Base-by-base conservation (phyloP, 2,329 filamentous ascomycete species). In the Arachnomyces sp. region DNA sequence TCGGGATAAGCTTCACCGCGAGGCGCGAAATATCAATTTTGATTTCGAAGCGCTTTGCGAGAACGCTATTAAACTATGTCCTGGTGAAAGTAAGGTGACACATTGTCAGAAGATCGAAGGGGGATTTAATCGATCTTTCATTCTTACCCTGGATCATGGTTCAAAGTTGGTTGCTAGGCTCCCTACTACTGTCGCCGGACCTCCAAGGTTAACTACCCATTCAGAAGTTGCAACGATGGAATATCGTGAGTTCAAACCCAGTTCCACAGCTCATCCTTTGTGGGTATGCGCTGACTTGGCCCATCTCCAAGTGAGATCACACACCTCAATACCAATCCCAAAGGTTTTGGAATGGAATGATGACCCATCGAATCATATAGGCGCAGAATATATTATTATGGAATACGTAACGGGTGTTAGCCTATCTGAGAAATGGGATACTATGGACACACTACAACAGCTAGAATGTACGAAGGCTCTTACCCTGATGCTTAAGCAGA, bases 151-250 rank as follows among this genome's bases (percentile, higher is more conserved):
- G 33, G 52, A 69, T 36, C 62, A 63, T 47, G 57, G 39, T 7
- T 48, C 51, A 42, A 49, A 47, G 13, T 37, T 68, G 14, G 57
- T 70, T 6, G 67, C 63, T 3, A 61, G 56, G 47, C 39, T 70
- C 4, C 66, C 64, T 2, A 66, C 62, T 47, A 33, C 36, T 2
- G 28, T 64, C 13, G 60, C 62, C 43, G 65, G 65, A 7, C 63
- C 61, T 4, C 34, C 48, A 30, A 54, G 49, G 31, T 48, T 67
- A 13, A 58, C 54, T 1, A 69, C 63, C 4, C 54, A 52, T 39
- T 70, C 67, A 16, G 63, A 71, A 51, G 63, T 69, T 42, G 66
- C 68, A n/a, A 69, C 65, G 0, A 61, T 70, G 34, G 45, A 48
- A 31, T 68, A 62, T 43, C 18, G 63, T 67, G 51, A 45, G 55